A percentile compares a stretch with the other conserved stretches of the same genome.
These are phyloP conservation scores for Hypocreales sp. DNA, from an alignment of 2,329 filamentous ascomycete genomes.

Conservation along the genomic window DNA sequence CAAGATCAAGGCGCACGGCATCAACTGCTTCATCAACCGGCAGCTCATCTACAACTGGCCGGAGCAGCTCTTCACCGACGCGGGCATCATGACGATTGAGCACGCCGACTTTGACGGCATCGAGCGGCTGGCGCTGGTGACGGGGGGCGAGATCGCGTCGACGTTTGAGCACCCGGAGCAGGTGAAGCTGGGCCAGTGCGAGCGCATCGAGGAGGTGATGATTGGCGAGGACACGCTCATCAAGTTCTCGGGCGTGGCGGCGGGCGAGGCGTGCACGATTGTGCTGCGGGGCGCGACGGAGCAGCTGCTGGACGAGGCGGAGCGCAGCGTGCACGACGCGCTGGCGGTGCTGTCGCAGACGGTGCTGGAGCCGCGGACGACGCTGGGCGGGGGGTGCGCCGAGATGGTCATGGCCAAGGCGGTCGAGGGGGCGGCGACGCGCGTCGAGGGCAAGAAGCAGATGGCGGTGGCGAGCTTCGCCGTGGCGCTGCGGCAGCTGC, in stretches of 20 bases:
- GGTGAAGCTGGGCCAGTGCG: slow-evolving; percentile 90
- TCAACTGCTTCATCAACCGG: slow-evolving; percentile 99
- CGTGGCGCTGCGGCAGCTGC: slow-evolving; percentile 76
- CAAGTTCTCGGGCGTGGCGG: slow-evolving; percentile 91
- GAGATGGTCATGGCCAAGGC: slow-evolving; percentile 99
- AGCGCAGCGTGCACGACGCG: slow-evolving; percentile 90
- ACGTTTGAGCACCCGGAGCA: slow-evolving; percentile 97
- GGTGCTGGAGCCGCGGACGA: slow-evolving; percentile 84
- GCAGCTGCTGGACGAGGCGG: slow-evolving; percentile 91
- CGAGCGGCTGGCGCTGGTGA: slow-evolving; percentile 85
- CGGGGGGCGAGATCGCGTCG: slow-evolving; percentile 90
- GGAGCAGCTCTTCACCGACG: slow-evolving; percentile 95
- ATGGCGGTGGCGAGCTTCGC: slow-evolving; percentile 86
- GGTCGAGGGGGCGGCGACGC: slow-evolving; percentile 82
- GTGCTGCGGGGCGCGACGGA: slow-evolving; percentile 93
- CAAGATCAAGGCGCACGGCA: slow-evolving; percentile 94
- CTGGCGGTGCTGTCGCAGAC: slow-evolving; percentile 94
- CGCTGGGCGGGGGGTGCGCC: slow-evolving; percentile 85
- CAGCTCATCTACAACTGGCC: slow-evolving; percentile 99
- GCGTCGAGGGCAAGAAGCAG: slow-evolving; percentile 93
- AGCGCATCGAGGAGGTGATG: slow-evolving; percentile 93
- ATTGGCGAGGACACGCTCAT: slow-evolving; percentile 97
- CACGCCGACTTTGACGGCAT: slow-evolving; percentile 98
- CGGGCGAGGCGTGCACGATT: slow-evolving; percentile 88
- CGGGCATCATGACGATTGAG: slow-evolving; percentile 95